phyloP scores from a whole-genome alignment of 2,329 filamentous ascomycete species.

The Colletotrichum sp. region DNA sequence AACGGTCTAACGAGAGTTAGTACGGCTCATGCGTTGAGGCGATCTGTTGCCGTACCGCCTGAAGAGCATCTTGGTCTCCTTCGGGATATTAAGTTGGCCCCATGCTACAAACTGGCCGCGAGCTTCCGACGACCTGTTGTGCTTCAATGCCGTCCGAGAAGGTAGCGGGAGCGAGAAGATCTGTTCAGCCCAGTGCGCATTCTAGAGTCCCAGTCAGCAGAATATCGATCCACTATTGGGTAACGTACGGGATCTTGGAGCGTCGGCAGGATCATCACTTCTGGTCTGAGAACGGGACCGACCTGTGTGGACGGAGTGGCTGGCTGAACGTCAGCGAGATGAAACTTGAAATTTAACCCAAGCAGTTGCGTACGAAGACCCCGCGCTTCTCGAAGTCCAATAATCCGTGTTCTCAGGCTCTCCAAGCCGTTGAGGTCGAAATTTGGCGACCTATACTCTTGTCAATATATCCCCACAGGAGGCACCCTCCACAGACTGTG shows the following conservation, averaged over 20 bases:
- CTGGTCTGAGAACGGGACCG: conserved; percentile 37
- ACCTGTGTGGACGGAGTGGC: conserved; percentile 40
- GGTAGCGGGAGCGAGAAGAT: conserved; percentile 63
- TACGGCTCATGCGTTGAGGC: neutral
- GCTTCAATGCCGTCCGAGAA: conserved; percentile 54
- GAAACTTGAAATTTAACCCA: neutral
- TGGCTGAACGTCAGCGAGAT: conserved; percentile 7
- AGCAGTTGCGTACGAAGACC: conserved; percentile 50
- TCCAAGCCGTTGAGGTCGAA: conserved; percentile 64
- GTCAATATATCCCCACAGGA: neutral
- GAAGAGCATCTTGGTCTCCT: conserved; percentile 57
- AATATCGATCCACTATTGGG: neutral
- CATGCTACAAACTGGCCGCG: conserved; percentile 51
- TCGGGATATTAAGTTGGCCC: conserved; percentile 48
- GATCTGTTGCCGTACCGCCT: conserved; percentile 48
- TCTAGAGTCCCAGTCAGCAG: conserved; percentile 36
- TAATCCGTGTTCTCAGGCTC: conserved; percentile 49
- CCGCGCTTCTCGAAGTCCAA: conserved; percentile 57
- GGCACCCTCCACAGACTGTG: neutral
- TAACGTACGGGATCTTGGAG: conserved; percentile 27
- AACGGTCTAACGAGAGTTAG: conserved; percentile 3
- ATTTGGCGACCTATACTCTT: conserved; percentile 45
- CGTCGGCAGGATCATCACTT: conserved; percentile 29
- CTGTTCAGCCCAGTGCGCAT: conserved; percentile 64
- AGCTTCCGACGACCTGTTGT: conserved; percentile 42